Evolutionary conservation across 2,329 filamentous ascomycete species (phyloP).

Genomic region (Trichoderma sp.): DNA sequence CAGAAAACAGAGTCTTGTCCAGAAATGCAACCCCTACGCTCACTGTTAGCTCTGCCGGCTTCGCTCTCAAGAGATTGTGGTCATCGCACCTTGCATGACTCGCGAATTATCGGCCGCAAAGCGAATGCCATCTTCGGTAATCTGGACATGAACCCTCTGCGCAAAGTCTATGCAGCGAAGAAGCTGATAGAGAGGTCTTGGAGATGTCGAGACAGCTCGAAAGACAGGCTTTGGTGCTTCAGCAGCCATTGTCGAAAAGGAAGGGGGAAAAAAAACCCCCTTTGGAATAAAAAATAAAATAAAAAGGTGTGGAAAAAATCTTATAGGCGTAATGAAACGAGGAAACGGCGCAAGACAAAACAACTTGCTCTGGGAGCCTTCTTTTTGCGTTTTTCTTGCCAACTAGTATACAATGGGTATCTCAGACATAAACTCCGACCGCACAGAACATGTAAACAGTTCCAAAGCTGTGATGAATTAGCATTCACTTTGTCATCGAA

Average conservation of each 20-base stretch:
- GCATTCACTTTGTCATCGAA: slow-evolving; percentile 21
- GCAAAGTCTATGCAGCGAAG: slow-evolving; percentile 58
- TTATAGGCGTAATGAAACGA: neutral
- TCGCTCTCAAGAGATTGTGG: neutral
- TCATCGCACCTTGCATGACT: slow-evolving; percentile 76
- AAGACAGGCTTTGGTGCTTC: slow-evolving; percentile 57
- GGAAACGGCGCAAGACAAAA: slow-evolving; percentile 18
- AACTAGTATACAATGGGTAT: slow-evolving; percentile 45
- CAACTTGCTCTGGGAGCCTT: slow-evolving; percentile 26
- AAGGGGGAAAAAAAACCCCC: neutral
- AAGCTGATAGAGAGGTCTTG: slow-evolving; percentile 67
- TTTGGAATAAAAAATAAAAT: neutral
- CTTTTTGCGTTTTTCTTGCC: slow-evolving; percentile 31
- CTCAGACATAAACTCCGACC: slow-evolving; percentile 94
- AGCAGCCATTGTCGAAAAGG: slow-evolving; percentile 31
- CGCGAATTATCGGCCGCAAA: slow-evolving; percentile 86
- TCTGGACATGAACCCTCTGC: slow-evolving; percentile 62
- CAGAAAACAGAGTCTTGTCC: slow-evolving; percentile 83
- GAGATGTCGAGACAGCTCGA: slow-evolving; percentile 72
- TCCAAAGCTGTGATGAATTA: slow-evolving; percentile 65
- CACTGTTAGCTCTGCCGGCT: slow-evolving; percentile 16
- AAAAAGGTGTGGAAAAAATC: neutral
- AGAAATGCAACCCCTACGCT: slow-evolving; percentile 64
- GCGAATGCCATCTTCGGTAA: slow-evolving; percentile 79
- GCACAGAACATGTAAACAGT: slow-evolving; percentile 99